Conservation (phyloP, 495 filamentous ascomycete genomes). For the Friedmanniomyces simplex region DNA sequence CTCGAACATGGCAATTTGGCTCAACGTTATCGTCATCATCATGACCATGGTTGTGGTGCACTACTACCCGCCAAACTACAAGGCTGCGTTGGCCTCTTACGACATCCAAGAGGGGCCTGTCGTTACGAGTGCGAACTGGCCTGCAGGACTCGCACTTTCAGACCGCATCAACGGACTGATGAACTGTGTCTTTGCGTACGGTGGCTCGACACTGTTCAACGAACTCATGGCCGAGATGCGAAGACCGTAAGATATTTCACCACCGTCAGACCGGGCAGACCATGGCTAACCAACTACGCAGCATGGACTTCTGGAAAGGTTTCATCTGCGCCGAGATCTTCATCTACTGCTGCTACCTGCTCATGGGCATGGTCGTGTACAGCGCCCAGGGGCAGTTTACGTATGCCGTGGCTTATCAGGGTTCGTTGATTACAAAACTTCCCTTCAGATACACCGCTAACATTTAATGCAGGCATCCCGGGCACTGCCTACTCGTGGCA, state of each 20-base stretch:
- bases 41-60: conserved; percentile 10
- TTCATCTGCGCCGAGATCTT: conserved; percentile 18
- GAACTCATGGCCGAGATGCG: conserved; percentile 24
- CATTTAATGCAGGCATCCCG: not conserved
- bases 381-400: conserved; percentile 15
- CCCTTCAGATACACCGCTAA: not conserved
- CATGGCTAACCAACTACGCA: not conserved
- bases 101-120: not conserved
- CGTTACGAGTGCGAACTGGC: conserved; percentile 1
- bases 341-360: conserved; percentile 17
- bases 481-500: conserved; percentile 14
- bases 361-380: conserved; percentile 20
- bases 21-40: conserved; percentile 46
- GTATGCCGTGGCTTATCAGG: conserved; percentile 11
- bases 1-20: conserved; percentile 47
- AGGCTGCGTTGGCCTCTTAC: not conserved
- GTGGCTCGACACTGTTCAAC: conserved; percentile 19
- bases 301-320: conserved; percentile 20
- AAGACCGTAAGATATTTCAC: not conserved
- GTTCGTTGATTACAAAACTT: not conserved
- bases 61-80: conserved; percentile 10
- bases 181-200: conserved; percentile 16
- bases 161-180: conserved; percentile 14
- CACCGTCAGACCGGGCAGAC: not conserved
- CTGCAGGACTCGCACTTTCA: not conserved